A percentile compares a stretch with the other conserved stretches of the same genome.
Evolutionary conservation across 1,284 basidiomycete genomes (phyloP).

Genomic region (Agaricales sp.): DNA sequence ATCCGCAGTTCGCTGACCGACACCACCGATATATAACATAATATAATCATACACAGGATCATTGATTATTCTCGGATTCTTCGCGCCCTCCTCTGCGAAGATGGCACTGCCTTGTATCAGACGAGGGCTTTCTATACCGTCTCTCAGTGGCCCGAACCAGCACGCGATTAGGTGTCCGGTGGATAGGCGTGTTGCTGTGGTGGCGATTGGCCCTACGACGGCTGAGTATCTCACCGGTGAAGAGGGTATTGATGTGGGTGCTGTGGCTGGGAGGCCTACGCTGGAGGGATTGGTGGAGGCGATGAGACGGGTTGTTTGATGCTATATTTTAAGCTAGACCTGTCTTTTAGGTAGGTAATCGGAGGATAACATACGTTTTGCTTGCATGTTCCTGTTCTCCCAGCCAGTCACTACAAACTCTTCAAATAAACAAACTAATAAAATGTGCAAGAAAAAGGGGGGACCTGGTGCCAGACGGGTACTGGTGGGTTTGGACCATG

Average conservation of each 20-base stretch:
- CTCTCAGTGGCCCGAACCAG: no score
- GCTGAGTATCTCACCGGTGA: constrained; percentile 36
- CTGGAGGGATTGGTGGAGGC: constrained; percentile 35
- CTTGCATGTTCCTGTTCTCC: no score
- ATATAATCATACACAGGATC: constrained; percentile 5
- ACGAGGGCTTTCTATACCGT: constrained; percentile 28
- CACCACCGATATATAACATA: background rate
- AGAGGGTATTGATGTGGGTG: constrained; percentile 38
- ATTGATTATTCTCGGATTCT: constrained; percentile 62
- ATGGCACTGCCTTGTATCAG: constrained; percentile 43
- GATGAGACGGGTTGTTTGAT: no score
- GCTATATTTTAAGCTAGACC: no score
- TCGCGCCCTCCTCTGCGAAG: constrained; percentile 62
- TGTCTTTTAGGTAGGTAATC: no score
- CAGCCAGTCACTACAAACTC: no score
- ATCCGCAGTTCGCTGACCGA: constrained; percentile 2
- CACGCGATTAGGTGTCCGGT: background rate
- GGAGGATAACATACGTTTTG: no score
- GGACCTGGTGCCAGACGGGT: no score
- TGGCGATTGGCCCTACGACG: constrained; percentile 64
- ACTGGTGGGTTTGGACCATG: no score
- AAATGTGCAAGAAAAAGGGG: no score
- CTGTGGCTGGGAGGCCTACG: constrained; percentile 42
- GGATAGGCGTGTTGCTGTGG: constrained; percentile 22
- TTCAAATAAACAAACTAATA: no score